Evolutionary conservation across 805 yeast species (phyloP).

Genomic region (Ogataea nitratoaversa): DNA sequence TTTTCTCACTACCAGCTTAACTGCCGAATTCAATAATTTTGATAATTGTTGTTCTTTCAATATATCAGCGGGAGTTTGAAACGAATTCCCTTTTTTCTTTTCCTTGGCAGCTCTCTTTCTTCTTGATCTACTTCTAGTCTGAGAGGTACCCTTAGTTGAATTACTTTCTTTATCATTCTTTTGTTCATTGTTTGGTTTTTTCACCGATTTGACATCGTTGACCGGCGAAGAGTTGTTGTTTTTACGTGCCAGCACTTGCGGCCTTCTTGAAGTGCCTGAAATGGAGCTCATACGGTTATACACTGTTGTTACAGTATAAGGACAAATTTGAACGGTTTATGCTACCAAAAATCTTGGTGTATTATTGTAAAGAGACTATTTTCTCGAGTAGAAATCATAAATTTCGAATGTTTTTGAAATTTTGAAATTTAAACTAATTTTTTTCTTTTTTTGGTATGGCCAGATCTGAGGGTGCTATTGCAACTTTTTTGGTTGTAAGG

Average conservation of each 20-base stretch:
- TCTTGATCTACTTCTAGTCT: no score
- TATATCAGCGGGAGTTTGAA: background rate
- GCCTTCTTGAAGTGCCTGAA: background rate
- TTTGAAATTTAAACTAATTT: no score
- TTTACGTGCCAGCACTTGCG: background rate
- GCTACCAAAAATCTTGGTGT: no score
- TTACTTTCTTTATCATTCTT: background rate
- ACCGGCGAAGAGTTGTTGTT: no score
- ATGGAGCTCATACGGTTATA: conserved; percentile 2
- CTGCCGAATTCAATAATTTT: background rate
- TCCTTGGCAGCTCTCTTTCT: background rate
- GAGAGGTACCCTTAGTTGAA: background rate
- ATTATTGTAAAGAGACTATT: no score
- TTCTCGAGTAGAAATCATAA: no score
- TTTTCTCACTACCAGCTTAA: conserved; percentile 36
- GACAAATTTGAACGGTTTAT: no score
- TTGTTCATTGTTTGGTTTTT: background rate
- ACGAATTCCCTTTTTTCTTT: conserved; percentile 6
- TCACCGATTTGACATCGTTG: background rate
- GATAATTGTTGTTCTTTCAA: background rate
- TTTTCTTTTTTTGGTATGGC: no score
- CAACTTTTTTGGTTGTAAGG: no score
- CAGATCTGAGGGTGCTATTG: no score
- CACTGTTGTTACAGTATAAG: no score
- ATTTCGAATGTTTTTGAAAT: no score